phyloP scores from a whole-genome alignment of 805 yeast species.

The Spathaspora hagerdaliae region DNA sequence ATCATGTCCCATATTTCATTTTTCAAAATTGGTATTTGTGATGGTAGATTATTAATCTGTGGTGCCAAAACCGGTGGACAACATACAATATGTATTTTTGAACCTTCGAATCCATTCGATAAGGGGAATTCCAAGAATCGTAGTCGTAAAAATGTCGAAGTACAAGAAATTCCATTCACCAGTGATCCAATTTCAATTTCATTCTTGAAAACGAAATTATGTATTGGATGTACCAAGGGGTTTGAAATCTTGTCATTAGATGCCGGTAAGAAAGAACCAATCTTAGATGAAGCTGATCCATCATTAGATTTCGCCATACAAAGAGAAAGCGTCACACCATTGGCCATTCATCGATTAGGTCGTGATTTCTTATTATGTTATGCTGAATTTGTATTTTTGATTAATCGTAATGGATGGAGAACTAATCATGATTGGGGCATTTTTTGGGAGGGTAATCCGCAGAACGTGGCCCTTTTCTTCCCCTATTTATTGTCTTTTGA shows the following conservation, averaged over 20 bases:
- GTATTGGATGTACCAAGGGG: constrained; percentile 95
- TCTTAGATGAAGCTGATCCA: constrained; percentile 97
- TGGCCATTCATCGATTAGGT: constrained; percentile 86
- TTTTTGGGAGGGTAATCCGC: constrained; percentile 96
- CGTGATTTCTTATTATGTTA: constrained; percentile 85
- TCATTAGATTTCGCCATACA: constrained; percentile 90
- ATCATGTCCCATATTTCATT: constrained; percentile 83
- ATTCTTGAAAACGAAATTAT: constrained; percentile 79
- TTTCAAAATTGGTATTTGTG: constrained; percentile 90
- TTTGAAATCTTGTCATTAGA: constrained; percentile 87
- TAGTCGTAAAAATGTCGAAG: constrained; percentile 52
- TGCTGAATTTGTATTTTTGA: constrained; percentile 90
- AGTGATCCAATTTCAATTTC: constrained; percentile 92
- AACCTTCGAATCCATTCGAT: constrained; percentile 75
- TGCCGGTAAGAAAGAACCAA: constrained; percentile 72
- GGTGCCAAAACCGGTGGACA: constrained; percentile 76
- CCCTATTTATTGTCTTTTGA: constrained; percentile 93
- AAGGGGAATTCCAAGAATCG: constrained; percentile 58
- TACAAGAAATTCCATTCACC: constrained; percentile 72
- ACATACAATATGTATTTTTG: constrained; percentile 79
- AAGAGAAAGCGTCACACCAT: constrained; percentile 74
- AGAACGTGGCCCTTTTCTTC: constrained; percentile 86
- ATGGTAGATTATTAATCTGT: constrained; percentile 82
- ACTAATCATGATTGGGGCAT: constrained; percentile 90
- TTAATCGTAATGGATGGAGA: constrained; percentile 95